Evolutionary conservation across 148 eudicot genomes (phyloP), one percentile per base, ranked within the genome.

Genomic region (Rhododendron vialii): DNA sequence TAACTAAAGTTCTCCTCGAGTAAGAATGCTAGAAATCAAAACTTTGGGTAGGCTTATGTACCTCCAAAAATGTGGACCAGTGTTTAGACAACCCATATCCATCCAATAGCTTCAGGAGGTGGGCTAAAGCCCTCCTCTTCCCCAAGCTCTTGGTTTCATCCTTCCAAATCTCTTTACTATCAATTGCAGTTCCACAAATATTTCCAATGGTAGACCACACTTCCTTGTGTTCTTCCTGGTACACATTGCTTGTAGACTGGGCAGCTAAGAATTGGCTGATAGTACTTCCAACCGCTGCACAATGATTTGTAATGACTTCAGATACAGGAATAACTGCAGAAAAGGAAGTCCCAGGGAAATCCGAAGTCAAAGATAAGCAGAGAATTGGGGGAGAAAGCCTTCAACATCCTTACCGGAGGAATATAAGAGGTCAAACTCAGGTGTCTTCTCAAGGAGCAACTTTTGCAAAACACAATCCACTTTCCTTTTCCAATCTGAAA

Each of bases 81-180:
- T 93, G 98, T 89, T 94, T 97, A 26, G 94, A 90, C 87, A 97
- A 89, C 33, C 98, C 99, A 87, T 89, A 89, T 30, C 84, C 87
- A 47, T 94, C 98, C 83, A 97, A 84, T 41, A 93, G 91, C 85
- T 95, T 93, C 36, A 94, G 88, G 35, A 97, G 94, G 81, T 93
- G 91, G 74, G 92, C 74, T 36, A 95, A 92, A 71, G 93, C 94
- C 90, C 98, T 94, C 85, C 92, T 93, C 86, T 97, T 97, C 61
- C 90, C 92, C 78, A 90, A 86, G 59, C 86, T 91, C 89, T 92
- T 96, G 73, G 79, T 92, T 87, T 92, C 97, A 84, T 90, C 93
- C 84, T 91, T 93, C 98, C 99, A 95, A 74, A 95, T 88, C 67
- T 92, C 91, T 53, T 91, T 89, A 88, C 92, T 91, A 90, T 91